Evolutionary conservation across 169 alveolate species (phyloP).

Genomic region (Plasmodium gallinaceum): DNA sequence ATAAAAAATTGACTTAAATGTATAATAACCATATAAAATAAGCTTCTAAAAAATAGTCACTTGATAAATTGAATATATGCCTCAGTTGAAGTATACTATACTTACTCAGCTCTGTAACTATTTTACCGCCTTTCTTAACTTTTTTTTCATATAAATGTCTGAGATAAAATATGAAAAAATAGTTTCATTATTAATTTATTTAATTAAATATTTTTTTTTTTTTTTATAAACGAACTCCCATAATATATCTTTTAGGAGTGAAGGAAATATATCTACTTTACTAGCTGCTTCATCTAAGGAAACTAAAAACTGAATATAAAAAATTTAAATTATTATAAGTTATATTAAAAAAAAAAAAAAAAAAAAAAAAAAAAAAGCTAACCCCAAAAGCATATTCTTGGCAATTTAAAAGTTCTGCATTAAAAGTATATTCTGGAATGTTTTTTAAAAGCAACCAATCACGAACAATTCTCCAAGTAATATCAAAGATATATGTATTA

Average conservation of each 20-base stretch:
- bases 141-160: slow-evolving; percentile 67
- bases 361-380: not conserved
- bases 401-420: slow-evolving; percentile 70
- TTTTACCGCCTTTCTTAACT: slow-evolving; percentile 45
- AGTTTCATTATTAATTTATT: slow-evolving; percentile 2
- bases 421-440: slow-evolving; percentile 72
- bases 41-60: slow-evolving; percentile 70
- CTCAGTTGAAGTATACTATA: slow-evolving; percentile 74
- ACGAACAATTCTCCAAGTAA: slow-evolving; percentile 79
- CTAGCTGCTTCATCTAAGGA: slow-evolving; percentile 65
- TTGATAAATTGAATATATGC: slow-evolving; percentile 67
- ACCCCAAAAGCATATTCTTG: slow-evolving; percentile 76
- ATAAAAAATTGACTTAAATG: not conserved
- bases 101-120: slow-evolving; percentile 70
- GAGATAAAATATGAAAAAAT: slow-evolving; percentile 1
- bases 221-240: slow-evolving; percentile 64
- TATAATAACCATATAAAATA: slow-evolving; percentile 54
- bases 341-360: not conserved
- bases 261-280: slow-evolving; percentile 58
- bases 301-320: slow-evolving; percentile 47
- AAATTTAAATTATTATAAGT: not conserved
- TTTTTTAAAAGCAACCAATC: slow-evolving; percentile 81
- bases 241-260: slow-evolving; percentile 52
- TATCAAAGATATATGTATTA: slow-evolving; percentile 80
- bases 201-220: not conserved